Evolutionary conservation across 2,329 filamentous ascomycete genomes (phyloP), one percentile per base, ranked within the genome.

Genomic region (Aureobasidium uvarum): DNA sequence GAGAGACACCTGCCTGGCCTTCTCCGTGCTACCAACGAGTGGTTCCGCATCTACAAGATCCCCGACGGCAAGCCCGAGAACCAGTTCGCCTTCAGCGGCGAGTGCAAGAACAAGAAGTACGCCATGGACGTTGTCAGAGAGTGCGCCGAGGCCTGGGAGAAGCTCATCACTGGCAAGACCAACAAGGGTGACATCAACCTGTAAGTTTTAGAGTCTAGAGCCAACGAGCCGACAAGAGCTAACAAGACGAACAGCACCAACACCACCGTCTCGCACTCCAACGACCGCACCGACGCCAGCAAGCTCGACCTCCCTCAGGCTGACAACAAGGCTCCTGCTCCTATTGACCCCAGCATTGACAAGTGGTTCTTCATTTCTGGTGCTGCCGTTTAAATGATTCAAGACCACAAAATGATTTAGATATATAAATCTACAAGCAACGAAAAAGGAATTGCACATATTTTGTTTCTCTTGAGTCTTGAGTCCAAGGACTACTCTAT

Each of bases 21-120:
- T 67, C 86, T 99, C 79, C 90, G 95, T 72, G 95, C 95, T 77
- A 98, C 94, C 78, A 99, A 99, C 78, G 95, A 99, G 85, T 99
- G 95, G 95, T 99, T 99, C 92, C 92, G 95, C 81, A 99, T 99
- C 87, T 99, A 99, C 90, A 99, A 99, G 87, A 99, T 99, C 82
- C 95, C 95, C 77, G 95, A 99, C 78, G 95, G 95, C 85, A 99
- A 99, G 92, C 93, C 94, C 75, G 95, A 99, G 90, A 99, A 99
- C 88, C 95, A 98, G 84, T 99, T 99, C 77, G 95, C 95, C 75
- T 99, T 99, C 85, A 97, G 93, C 67, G 95, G 95, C 84, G 95
- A 99, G 86, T 98, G 94, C 91, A 99, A 99, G 90, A 99, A 99
- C 89, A 96, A 93, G 88, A 92, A 90, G 90, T 97, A 98, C 80